Base-by-base conservation (phyloP, 2,329 filamentous ascomycete species). In the Gaeumannomyces sp. region DNA sequence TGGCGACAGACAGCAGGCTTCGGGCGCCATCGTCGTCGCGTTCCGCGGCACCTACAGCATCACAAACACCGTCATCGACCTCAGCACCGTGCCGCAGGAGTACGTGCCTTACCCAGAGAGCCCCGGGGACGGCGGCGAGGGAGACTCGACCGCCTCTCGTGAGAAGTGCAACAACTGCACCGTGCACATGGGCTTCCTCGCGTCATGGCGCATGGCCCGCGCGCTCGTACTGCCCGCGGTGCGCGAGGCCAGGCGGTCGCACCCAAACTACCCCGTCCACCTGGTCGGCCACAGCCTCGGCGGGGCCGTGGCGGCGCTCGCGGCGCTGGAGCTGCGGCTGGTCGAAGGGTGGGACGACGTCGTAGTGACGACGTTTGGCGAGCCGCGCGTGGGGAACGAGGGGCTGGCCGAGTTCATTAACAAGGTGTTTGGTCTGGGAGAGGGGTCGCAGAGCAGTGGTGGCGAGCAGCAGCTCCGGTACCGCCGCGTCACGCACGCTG, bases 41-140 rank as follows among this genome's bases (percentile, higher is more conserved):
- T 98, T 98, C 72, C 88, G 95, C 60, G 95, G 95, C 29, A 98
- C 95, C 19, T 97, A 98, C 77, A 97, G 93, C 69, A 84, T 99
- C 71, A 85, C 92, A 64, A 97, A 98, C 75, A 93, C 93, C 16
- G 89, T 99, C 67, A 84, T 93, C 62, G 95, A 99, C 77, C 82
- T 99, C 64, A 93, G 91, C 68, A 96, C 93, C 2, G 82, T 94
- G 2, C 93, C 93, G 16, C 94, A 98, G 75, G 86, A 91, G 74
- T 99, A 98, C 73, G 85, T 93, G 1, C 93, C 95, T 0, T 99
- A 97, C 73, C 90, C 91, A 1, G 82, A 10, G 19, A 10, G 10
- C 45, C 80, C 81, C 0, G 79, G 80, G 57, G 74, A 80, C 60
- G 78, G 75, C 25, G 74, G 74, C 25, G 73, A 73, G 10, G 69